These are phyloP conservation scores for Raddia distichophylla DNA, from an alignment of 176 grass and related monocot species.

Conservation along the genomic window DNA sequence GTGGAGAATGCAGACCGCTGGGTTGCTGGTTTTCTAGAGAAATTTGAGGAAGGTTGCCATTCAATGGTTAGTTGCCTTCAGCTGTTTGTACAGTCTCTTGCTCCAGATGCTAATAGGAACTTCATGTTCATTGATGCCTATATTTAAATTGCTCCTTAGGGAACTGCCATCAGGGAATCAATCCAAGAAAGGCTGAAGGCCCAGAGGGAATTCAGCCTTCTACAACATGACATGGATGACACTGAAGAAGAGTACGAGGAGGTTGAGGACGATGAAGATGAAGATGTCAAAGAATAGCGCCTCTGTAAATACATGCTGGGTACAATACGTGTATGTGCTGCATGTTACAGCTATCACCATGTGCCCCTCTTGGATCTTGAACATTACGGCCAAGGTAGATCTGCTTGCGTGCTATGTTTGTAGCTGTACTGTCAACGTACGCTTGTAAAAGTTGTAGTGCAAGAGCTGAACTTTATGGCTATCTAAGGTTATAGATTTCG, in stretches of 20 bases:
- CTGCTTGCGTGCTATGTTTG: slow-evolving; percentile 4
- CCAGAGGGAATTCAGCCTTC: slow-evolving; percentile 74
- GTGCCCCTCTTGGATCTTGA: slow-evolving; percentile 21
- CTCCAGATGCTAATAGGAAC: neutral
- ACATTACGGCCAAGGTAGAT: slow-evolving; percentile 33
- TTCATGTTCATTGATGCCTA: slow-evolving; percentile 24
- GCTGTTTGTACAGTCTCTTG: neutral
- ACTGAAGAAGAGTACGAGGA: slow-evolving; percentile 20
- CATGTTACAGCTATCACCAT: neutral
- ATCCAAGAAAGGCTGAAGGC: slow-evolving; percentile 80
- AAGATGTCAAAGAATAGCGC: slow-evolving; percentile 46
- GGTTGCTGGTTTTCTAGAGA: slow-evolving; percentile 96
- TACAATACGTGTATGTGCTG: slow-evolving; percentile 15
- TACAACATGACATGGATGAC: slow-evolving; percentile 70
- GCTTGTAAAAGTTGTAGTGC: slow-evolving; percentile 39
- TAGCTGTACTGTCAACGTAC: slow-evolving; percentile 16
- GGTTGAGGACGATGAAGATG: neutral
- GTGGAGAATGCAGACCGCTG: slow-evolving; percentile 97
- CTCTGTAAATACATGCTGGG: slow-evolving; percentile 12
- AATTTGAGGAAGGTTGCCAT: slow-evolving; percentile 95
- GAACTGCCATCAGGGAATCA: slow-evolving; percentile 83
- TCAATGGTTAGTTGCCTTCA: slow-evolving; percentile 65
- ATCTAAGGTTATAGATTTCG: slow-evolving; percentile 8
- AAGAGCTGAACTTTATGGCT: slow-evolving; percentile 20
- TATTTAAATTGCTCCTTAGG: slow-evolving; percentile 42